Percentiles rank a stretch among this genome's conserved stretches.
These are phyloP conservation scores for Inosperma sp. DNA, from an alignment of 768 basidiomycete genomes.

Conservation along the genomic window DNA sequence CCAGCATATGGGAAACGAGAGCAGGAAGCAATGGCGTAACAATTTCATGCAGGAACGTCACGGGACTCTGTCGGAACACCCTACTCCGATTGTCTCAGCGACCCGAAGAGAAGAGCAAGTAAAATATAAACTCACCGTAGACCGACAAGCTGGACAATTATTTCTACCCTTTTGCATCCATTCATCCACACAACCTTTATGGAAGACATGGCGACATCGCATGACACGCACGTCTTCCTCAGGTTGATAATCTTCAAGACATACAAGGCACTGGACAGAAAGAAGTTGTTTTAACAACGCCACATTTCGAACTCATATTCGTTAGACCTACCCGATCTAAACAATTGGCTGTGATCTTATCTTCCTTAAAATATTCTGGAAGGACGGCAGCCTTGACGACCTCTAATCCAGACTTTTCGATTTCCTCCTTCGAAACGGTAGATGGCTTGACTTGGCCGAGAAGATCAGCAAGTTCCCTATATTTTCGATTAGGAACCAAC, in stretches of 20 bases:
- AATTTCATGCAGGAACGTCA: slow-evolving; percentile 13
- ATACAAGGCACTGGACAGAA: slow-evolving; percentile 65
- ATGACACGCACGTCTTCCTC: slow-evolving; percentile 80
- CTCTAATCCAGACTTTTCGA: slow-evolving; percentile 77
- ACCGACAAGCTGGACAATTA: slow-evolving; percentile 89
- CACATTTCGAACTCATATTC: neutral
- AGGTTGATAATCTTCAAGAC: slow-evolving; percentile 76
- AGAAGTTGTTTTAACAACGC: slow-evolving; percentile 5
- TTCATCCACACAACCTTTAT: slow-evolving; percentile 80
- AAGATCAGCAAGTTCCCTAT: slow-evolving; percentile 77
- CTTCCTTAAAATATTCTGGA: slow-evolving; percentile 51
- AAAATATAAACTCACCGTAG: slow-evolving; percentile 45
- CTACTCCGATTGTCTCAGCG: slow-evolving; percentile 15
- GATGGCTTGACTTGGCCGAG: slow-evolving; percentile 80
- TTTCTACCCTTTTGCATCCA: slow-evolving; percentile 86
- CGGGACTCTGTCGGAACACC: slow-evolving; percentile 30
- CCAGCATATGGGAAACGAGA: no score
- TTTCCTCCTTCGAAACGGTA: slow-evolving; percentile 78
- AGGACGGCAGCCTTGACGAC: slow-evolving; percentile 60
- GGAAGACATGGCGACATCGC: slow-evolving; percentile 86
- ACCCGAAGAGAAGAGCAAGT: neutral
- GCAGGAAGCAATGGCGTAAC: no score
- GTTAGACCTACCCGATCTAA: slow-evolving; percentile 59
- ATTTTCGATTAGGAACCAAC: neutral
- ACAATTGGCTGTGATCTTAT: slow-evolving; percentile 71